These are phyloP conservation scores for Saturnispora serradocipensis DNA, from an alignment of 805 yeast species.

Conservation along the genomic window DNA sequence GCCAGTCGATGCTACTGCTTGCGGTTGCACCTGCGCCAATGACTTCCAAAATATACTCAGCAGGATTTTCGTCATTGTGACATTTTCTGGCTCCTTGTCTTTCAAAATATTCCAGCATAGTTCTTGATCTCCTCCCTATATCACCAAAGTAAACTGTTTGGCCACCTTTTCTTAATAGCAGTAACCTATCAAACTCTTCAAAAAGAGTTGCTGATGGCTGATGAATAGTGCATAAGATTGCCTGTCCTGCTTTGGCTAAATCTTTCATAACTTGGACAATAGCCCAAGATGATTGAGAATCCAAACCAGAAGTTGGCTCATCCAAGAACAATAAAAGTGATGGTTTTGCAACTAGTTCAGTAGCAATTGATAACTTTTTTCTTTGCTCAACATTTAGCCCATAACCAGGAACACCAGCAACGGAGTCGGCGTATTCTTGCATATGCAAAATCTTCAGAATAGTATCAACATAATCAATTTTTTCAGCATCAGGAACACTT, in stretches of 20 bases:
- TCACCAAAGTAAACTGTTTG: constrained; percentile 47
- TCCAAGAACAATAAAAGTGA: constrained; percentile 27
- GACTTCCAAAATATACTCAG: constrained; percentile 63
- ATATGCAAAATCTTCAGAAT: constrained; percentile 32
- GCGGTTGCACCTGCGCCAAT: constrained; percentile 83
- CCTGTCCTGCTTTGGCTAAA: constrained; percentile 43
- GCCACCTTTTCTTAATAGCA: constrained; percentile 42
- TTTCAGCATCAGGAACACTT: constrained; percentile 32
- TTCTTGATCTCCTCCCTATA: constrained; percentile 36
- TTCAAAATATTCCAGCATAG: constrained; percentile 39
- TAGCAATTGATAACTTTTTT: constrained; percentile 45
- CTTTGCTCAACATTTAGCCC: constrained; percentile 49
- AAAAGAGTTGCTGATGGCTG: constrained; percentile 41
- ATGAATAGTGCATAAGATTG: constrained; percentile 48
- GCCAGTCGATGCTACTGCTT: constrained; percentile 43
- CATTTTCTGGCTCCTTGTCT: constrained; percentile 56
- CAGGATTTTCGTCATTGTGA: constrained; percentile 54
- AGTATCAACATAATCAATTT: constrained; percentile 34
- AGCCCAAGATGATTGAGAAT: constrained; percentile 52
- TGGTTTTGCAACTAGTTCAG: constrained; percentile 47
- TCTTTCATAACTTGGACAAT: constrained; percentile 41
- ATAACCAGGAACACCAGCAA: constrained; percentile 36
- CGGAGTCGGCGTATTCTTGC: constrained; percentile 43
- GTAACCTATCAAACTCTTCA: constrained; percentile 31
- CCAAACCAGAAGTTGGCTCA: constrained; percentile 42